Evolutionary conservation across 2,329 filamentous ascomycete genomes (phyloP).

Genomic region (Daldinia eschscholtzii): DNA sequence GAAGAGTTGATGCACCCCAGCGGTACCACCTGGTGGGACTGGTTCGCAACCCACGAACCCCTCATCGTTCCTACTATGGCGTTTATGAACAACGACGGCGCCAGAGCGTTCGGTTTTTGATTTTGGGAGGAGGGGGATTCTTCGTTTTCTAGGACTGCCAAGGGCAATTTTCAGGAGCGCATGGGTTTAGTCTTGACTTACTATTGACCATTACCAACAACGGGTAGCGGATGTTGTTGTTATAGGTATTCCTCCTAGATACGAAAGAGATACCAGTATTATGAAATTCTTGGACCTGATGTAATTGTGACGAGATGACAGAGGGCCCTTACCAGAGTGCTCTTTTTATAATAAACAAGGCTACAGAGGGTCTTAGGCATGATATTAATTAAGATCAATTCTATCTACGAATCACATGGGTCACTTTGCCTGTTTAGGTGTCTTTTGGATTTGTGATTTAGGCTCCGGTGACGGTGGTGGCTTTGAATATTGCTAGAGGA

Average conservation of each 20-base stretch:
- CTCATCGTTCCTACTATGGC: slow-evolving; percentile 10
- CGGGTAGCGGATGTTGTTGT: background rate
- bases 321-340: background rate
- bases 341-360: background rate
- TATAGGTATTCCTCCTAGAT: background rate
- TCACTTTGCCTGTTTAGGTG: background rate
- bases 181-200: slow-evolving; percentile 2
- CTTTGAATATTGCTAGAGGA: too few relatives aligned
- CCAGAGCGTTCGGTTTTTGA: background rate
- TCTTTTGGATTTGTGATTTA: background rate
- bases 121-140: background rate
- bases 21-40: slow-evolving; percentile 24
- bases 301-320: background rate
- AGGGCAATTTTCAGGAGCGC: background rate
- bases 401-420: background rate
- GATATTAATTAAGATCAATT: background rate
- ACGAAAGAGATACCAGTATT: background rate
- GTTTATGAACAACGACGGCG: background rate
- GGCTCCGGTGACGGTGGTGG: background rate
- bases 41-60: background rate
- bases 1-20: slow-evolving; percentile 17
- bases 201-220: background rate
- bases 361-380: background rate
- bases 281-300: background rate
- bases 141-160: background rate